These are phyloP conservation scores for Fusarium globosum DNA, from an alignment of 2,329 filamentous ascomycete species.

Conservation along the genomic window DNA sequence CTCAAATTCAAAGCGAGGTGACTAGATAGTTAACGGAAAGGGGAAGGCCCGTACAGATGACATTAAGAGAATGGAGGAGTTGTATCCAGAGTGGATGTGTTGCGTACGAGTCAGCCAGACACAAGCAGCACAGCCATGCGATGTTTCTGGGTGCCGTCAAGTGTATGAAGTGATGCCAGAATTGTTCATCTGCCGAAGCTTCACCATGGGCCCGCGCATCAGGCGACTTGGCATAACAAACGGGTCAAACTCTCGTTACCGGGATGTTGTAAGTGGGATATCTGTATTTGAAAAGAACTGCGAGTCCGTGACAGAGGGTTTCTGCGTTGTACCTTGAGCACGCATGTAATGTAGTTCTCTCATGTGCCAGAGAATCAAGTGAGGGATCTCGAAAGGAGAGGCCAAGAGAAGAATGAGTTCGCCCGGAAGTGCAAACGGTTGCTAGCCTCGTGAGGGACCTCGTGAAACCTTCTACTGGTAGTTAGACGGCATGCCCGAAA, in stretches of 20 bases:
- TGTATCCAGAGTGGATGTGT: neutral
- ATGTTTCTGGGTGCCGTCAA: neutral
- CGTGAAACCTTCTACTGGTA: neutral
- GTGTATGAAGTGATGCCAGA: neutral
- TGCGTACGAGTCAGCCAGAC: neutral
- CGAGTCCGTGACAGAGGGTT: neutral
- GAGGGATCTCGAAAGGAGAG: neutral
- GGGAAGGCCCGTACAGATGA: no score
- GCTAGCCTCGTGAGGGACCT: neutral
- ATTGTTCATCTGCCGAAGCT: neutral
- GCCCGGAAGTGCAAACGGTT: neutral
- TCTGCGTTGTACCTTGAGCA: no score
- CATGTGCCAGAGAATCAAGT: neutral
- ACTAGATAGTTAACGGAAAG: neutral
- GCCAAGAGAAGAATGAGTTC: neutral
- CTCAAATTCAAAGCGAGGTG: no score
- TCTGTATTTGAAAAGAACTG: neutral
- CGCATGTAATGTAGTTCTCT: neutral
- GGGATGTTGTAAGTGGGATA: neutral
- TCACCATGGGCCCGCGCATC: no score
- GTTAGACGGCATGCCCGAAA: neutral
- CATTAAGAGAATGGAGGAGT: neutral
- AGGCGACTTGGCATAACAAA: neutral
- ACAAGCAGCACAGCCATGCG: no score
- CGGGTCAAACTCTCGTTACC: no score